Conservation (phyloP, 2,329 filamentous ascomycete species). For the Xylariaceae sp. region DNA sequence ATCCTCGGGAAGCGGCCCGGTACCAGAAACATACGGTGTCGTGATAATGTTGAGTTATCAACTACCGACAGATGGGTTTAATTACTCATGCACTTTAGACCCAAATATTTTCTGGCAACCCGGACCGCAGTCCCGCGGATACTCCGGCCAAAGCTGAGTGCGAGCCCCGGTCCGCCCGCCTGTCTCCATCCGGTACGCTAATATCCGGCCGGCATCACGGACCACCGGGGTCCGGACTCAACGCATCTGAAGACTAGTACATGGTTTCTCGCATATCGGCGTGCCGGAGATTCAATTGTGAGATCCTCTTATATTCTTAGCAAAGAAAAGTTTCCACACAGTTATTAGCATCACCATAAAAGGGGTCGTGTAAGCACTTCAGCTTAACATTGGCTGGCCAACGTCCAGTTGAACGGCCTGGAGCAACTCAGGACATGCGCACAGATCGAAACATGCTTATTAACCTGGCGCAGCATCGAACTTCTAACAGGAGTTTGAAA, state of each 20-base stretch:
- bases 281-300: too few species aligned
- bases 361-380: too few species aligned
- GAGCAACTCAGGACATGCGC: too few species aligned
- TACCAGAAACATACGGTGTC: not conserved
- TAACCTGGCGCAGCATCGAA: too few species aligned
- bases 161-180: not conserved
- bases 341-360: too few species aligned
- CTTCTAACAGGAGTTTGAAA: too few species aligned
- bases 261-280: too few species aligned
- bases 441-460: too few species aligned
- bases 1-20: not conserved
- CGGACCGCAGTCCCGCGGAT: slow-evolving; percentile 15
- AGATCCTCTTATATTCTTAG: too few species aligned
- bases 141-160: slow-evolving; percentile 7
- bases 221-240: slow-evolving; percentile 16
- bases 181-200: slow-evolving; percentile 13
- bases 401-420: too few species aligned
- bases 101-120: slow-evolving; percentile 8
- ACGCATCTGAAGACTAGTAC: not conserved
- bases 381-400: too few species aligned
- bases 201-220: slow-evolving; percentile 16
- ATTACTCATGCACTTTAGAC: slow-evolving; percentile 4
- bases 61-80: slow-evolving; percentile 10
- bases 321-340: too few species aligned
- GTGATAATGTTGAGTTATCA: not conserved